Percentiles rank a stretch among this genome's conserved stretches.
phyloP scores from a whole-genome alignment of 208 protist species.

The Crithidia fasciculata region DNA sequence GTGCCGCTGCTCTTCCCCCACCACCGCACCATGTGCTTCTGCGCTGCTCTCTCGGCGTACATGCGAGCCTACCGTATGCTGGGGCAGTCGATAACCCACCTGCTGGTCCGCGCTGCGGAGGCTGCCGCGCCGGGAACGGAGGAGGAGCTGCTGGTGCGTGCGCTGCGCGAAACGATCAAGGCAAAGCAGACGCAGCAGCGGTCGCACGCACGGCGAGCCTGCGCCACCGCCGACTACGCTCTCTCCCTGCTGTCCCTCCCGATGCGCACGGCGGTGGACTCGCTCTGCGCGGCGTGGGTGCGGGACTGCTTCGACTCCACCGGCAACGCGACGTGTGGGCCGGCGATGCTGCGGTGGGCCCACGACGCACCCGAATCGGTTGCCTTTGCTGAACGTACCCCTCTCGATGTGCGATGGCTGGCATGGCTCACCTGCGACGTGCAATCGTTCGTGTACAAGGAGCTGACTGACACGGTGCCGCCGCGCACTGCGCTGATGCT shows the following conservation, averaged over 20 bases:
- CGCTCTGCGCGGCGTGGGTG: slow-evolving; percentile 22
- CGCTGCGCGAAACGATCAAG: slow-evolving; percentile 23
- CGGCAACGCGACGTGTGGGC: neutral
- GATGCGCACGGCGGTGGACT: slow-evolving; percentile 15
- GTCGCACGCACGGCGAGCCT: slow-evolving; percentile 1
- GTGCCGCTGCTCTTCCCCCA: slow-evolving; percentile 25
- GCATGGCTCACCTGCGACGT: slow-evolving; percentile 33
- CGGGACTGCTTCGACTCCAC: slow-evolving; percentile 24
- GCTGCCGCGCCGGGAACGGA: slow-evolving; percentile 20
- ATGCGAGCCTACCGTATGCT: slow-evolving; percentile 16
- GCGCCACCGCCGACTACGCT: slow-evolving; percentile 28
- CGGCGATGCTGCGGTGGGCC: slow-evolving; percentile 15
- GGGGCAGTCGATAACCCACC: slow-evolving; percentile 25
- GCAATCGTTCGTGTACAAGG: slow-evolving; percentile 28
- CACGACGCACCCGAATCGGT: slow-evolving; percentile 6
- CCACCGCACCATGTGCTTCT: slow-evolving; percentile 23
- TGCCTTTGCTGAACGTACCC: slow-evolving; percentile 6
- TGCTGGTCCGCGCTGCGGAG: slow-evolving; percentile 27
- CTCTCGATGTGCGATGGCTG: slow-evolving; percentile 31
- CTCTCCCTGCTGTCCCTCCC: slow-evolving; percentile 21
- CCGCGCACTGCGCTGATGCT: slow-evolving; percentile 6
- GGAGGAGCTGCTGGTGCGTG: slow-evolving; percentile 26
- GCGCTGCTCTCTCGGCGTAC: slow-evolving; percentile 19
- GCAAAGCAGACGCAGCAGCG: slow-evolving; percentile 4
- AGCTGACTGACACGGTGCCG: slow-evolving; percentile 17